Percentiles rank a stretch among this genome's conserved stretches.
Evolutionary conservation across 2,329 filamentous ascomycete genomes (phyloP).

Genomic region (Orbilia brochopaga): DNA sequence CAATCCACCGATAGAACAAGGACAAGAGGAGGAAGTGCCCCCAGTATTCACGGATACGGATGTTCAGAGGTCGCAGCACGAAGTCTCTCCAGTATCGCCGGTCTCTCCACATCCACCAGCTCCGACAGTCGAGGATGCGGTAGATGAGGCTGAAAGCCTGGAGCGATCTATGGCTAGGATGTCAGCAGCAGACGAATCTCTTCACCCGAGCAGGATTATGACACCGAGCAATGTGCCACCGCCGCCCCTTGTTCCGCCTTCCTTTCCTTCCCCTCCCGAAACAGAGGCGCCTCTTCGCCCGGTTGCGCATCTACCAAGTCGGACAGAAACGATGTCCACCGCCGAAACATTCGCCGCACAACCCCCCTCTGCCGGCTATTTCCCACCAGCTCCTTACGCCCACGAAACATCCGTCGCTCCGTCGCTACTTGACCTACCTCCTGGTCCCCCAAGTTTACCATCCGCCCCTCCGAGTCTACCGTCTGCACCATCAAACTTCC

Average conservation of each 20-base stretch:
- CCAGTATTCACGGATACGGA: conserved; percentile 65
- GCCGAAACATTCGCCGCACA: conserved; percentile 60
- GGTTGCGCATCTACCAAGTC: conserved; percentile 29
- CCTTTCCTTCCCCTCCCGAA: conserved; percentile 56
- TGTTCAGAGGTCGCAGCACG: conserved; percentile 56
- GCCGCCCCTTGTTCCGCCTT: conserved; percentile 56
- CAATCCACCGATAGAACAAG: conserved; percentile 66
- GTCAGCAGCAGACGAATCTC: conserved; percentile 62
- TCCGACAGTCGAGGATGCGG: conserved; percentile 64
- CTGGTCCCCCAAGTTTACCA: conserved; percentile 53
- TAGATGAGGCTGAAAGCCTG: conserved; percentile 60
- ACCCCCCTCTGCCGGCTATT: conserved; percentile 51
- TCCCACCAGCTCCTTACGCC: conserved; percentile 51
- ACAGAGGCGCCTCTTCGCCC: conserved; percentile 32
- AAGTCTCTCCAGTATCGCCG: conserved; percentile 39
- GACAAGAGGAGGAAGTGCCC: conserved; percentile 59
- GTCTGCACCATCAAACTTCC: background rate
- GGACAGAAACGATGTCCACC: conserved; percentile 50
- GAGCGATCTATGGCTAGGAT: conserved; percentile 59
- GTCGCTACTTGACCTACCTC: conserved; percentile 48
- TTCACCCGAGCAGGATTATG: conserved; percentile 58
- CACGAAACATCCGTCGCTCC: conserved; percentile 54
- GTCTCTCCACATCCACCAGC: conserved; percentile 54
- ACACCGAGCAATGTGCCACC: conserved; percentile 52
- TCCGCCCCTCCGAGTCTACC: conserved; percentile 22